Base-by-base conservation (phyloP, 495 filamentous ascomycete genomes). In the Penicillium dipodomyicola region DNA sequence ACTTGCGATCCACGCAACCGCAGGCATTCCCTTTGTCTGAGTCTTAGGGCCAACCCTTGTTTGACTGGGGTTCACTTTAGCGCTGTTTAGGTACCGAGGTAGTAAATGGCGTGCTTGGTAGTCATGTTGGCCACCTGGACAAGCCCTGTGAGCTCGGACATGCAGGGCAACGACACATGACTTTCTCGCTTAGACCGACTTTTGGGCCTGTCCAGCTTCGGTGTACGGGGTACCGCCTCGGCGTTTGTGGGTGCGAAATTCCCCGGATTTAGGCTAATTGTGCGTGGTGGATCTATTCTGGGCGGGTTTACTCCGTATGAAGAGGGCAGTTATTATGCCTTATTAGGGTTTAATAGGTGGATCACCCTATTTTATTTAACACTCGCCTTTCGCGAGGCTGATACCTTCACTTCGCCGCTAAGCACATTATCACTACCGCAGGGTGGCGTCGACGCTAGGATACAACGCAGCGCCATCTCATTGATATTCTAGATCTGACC, bases 351-450 rank as follows among this genome's bases (percentile, higher is more conserved):
- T n/a, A 17, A 39, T n/a, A n/a, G 6, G 1, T 37, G 33, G 9
- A 17, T 7, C n/a, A 29, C 15, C 2, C n/a, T 7, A 6, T 9
- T 17, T n/a, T 17, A 17, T 35, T 14, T 35, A 3, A 4, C 6
- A 2, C 6, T 15, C n/a, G 15, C 35, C 5, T 9, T 39, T 39
- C 35, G 35, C 15, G 2, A 37, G 14, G n/a, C 35, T 8, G 35
- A n/a, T 39, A n/a, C 5, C 15, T 39, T 47, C 7, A 58, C 51
- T 6, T 54, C 48, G 5, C 59, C 62, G 42, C 64, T 47, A 40
- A 67, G 29, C 12, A 54, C 65, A 33, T 62, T 62, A 1, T 56
- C 56, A 44, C 41, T 54, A 17, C 41, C n/a, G 11, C 19, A n/a
- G 17, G 33, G 14, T 2, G 65, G 62, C 2, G 47, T 33, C 2